phyloP scores from a whole-genome alignment of 2,329 filamentous ascomycete genomes.

The Pyrenophora tritici-repentis region DNA sequence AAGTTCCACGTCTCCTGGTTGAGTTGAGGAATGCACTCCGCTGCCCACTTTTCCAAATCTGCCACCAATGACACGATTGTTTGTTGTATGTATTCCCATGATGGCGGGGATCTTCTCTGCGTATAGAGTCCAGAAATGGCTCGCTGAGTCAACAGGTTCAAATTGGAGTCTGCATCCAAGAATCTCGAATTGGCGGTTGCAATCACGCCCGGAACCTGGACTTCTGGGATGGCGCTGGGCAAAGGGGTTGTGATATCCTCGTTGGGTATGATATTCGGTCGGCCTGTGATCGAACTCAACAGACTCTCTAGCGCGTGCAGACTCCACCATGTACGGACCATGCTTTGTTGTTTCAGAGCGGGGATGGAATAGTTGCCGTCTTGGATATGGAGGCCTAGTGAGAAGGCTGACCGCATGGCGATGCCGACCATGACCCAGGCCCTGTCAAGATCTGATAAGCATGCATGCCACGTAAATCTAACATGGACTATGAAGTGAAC shows the following conservation, averaged over 20 bases:
- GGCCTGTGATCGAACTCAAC: slow-evolving; percentile 42
- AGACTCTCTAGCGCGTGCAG: slow-evolving; percentile 41
- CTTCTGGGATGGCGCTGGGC: slow-evolving; percentile 12
- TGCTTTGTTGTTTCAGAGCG: slow-evolving; percentile 31
- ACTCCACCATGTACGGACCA: slow-evolving; percentile 45
- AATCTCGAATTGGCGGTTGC: neutral
- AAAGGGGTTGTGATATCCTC: slow-evolving; percentile 32
- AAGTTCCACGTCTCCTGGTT: neutral
- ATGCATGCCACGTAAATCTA: neutral
- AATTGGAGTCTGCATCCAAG: slow-evolving; percentile 7
- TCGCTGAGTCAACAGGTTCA: slow-evolving; percentile 12
- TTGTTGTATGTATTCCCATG: slow-evolving; percentile 41
- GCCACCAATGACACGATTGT: slow-evolving; percentile 28
- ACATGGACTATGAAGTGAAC: neutral
- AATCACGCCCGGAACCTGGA: neutral
- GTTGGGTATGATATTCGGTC: slow-evolving; percentile 39
- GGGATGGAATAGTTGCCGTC: slow-evolving; percentile 25
- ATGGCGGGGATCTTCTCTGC: slow-evolving; percentile 25
- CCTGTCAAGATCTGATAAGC: slow-evolving; percentile 25
- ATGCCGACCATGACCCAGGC: slow-evolving; percentile 41
- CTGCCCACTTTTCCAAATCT: slow-evolving; percentile 35
- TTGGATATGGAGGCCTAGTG: slow-evolving; percentile 42
- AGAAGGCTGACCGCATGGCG: slow-evolving; percentile 39
- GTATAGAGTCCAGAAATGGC: slow-evolving; percentile 35
- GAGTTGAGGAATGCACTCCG: slow-evolving; percentile 14